Evolutionary conservation across 2,329 filamentous ascomycete species (phyloP).

Genomic region (Kalaharituber pfeilii): DNA sequence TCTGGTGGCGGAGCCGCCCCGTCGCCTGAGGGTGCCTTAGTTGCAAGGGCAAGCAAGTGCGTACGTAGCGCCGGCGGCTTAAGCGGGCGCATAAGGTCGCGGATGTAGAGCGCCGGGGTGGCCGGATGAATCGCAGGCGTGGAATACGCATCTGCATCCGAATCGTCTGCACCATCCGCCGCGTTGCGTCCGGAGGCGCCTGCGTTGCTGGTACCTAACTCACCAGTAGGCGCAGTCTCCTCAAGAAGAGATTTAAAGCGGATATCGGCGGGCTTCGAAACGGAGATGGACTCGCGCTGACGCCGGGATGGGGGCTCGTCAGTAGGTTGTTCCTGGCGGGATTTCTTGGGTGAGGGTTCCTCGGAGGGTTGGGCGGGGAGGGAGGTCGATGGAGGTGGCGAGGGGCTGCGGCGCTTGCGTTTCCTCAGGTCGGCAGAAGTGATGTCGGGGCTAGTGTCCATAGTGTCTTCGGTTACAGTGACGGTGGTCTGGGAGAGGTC

Average conservation of each 20-base stretch:
- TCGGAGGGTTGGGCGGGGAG: conserved; percentile 27
- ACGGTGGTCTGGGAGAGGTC: not conserved
- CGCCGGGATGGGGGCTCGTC: conserved; percentile 6
- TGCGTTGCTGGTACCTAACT: conserved; percentile 23
- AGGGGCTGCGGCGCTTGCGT: conserved; percentile 15
- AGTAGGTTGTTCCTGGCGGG: conserved; percentile 42
- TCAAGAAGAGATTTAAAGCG: not conserved
- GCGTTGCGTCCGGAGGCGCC: conserved; percentile 13
- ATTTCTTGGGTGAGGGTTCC: conserved; percentile 44
- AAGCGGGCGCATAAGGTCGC: conserved; percentile 75
- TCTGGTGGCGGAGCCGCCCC: conserved; percentile 19
- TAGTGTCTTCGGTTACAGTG: conserved; percentile 8
- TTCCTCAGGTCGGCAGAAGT: conserved; percentile 13
- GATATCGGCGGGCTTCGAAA: conserved; percentile 33
- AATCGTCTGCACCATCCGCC: conserved; percentile 19
- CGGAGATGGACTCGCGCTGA: conserved; percentile 28
- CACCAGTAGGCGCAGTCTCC: conserved; percentile 12
- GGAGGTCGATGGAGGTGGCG: conserved; percentile 8
- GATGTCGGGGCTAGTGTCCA: conserved; percentile 12
- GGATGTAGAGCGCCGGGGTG: conserved; percentile 69
- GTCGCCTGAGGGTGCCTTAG: conserved; percentile 25
- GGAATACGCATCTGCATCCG: conserved; percentile 27
- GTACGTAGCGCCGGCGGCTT: conserved; percentile 48
- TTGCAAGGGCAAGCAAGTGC: conserved; percentile 52
- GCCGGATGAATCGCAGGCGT: conserved; percentile 50